These are phyloP conservation scores for Cicer cuneatum DNA, from an alignment of 306 rosid species.

Conservation along the genomic window DNA sequence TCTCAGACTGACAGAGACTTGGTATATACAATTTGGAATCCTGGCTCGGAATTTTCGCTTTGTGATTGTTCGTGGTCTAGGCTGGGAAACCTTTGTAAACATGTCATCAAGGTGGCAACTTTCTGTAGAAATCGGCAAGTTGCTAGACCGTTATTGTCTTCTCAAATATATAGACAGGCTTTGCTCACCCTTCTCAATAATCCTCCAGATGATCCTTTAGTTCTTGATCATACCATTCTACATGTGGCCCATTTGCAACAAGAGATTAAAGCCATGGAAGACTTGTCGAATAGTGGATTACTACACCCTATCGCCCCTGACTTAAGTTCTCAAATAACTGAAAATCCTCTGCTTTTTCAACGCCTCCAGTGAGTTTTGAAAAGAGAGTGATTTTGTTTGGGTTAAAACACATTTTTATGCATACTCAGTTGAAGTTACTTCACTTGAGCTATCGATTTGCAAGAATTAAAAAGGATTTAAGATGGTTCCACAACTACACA, in stretches of 20 bases:
- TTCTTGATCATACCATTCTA: conserved; percentile 66
- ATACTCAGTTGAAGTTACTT: conserved; percentile 28
- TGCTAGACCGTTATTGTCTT: conserved; percentile 67
- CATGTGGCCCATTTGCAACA: conserved; percentile 66
- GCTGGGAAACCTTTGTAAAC: conserved; percentile 79
- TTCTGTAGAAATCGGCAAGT: conserved; percentile 64
- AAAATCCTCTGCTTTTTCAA: conserved; percentile 53
- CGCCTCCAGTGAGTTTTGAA: conserved; percentile 47
- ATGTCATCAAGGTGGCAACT: conserved; percentile 74
- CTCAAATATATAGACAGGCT: conserved; percentile 68
- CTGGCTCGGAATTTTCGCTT: conserved; percentile 79
- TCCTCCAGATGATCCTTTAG: conserved; percentile 72
- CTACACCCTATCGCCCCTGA: conserved; percentile 68
- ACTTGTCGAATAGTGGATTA: conserved; percentile 64
- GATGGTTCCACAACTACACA: conserved; percentile 8
- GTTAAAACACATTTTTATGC: conserved; percentile 29
- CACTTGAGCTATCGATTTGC: conserved; percentile 29
- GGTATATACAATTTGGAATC: conserved; percentile 72
- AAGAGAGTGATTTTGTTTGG: conserved; percentile 23
- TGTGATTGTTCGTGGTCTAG: conserved; percentile 83
- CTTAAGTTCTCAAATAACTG: conserved; percentile 57
- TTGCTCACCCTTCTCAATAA: conserved; percentile 67
- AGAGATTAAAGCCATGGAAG: conserved; percentile 70
- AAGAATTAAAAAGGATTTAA: conserved; percentile 4
- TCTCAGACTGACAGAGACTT: conserved; percentile 69